Conservation (phyloP, 805 yeast species). For the Yamadazyma laniorum region DNA sequence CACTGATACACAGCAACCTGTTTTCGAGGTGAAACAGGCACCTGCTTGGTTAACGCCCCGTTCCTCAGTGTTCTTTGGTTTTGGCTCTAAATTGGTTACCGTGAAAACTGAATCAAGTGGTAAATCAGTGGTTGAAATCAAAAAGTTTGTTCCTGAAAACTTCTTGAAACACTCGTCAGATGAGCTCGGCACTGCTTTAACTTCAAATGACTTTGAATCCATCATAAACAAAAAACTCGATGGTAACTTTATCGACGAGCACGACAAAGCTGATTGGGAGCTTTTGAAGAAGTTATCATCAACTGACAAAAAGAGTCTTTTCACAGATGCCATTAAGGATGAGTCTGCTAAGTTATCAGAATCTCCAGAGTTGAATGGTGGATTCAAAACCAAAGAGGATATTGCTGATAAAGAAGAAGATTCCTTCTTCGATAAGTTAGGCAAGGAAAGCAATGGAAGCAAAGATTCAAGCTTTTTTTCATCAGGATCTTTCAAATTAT, state of each 20-base stretch:
- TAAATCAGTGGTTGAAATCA: conserved; percentile 42
- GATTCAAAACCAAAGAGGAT: conserved; percentile 22
- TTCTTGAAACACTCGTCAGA: conserved; percentile 34
- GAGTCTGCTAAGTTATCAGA: conserved; percentile 9
- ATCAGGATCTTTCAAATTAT: conserved; percentile 50
- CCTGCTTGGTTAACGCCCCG: conserved; percentile 86
- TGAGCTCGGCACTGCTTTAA: conserved; percentile 55
- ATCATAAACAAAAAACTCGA: conserved; percentile 56
- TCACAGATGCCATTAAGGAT: conserved; percentile 31
- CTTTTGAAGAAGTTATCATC: conserved; percentile 51
- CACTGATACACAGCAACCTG: conserved; percentile 70
- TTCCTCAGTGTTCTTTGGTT: conserved; percentile 78
- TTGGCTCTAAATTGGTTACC: conserved; percentile 83
- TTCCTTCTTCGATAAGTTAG: conserved; percentile 37
- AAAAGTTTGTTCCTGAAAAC: conserved; percentile 41
- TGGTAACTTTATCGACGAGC: conserved; percentile 30
- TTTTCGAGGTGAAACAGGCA: conserved; percentile 70
- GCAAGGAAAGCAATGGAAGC: conserved; percentile 18
- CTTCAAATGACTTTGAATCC: conserved; percentile 49
- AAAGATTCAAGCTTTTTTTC: conserved; percentile 40
- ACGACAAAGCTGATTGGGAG: conserved; percentile 63
- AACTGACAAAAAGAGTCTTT: conserved; percentile 50
- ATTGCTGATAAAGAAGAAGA: background rate
- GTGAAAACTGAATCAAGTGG: conserved; percentile 43
- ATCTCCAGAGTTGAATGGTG: conserved; percentile 11